Conservation (phyloP, 257 asterid species). For the Haberlea rhodopensis region DNA sequence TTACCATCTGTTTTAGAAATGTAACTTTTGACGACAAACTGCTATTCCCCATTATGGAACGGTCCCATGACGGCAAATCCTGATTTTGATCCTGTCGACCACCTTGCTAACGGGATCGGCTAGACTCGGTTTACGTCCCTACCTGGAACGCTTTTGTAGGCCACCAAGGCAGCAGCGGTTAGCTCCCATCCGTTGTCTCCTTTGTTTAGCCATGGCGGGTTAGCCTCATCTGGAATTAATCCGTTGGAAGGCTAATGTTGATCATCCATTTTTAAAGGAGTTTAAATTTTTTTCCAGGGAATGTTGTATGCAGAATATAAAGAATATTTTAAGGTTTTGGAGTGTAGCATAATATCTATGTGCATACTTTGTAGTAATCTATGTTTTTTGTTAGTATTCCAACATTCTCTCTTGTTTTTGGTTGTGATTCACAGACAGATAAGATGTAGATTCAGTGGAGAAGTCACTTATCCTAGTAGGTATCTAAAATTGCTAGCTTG, state of each 20-base stretch:
- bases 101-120: no score
- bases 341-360: not conserved
- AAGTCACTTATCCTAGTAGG: slow-evolving; percentile 8
- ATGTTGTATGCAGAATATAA: slow-evolving; percentile 13
- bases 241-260: slow-evolving; percentile 30
- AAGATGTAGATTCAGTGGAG: slow-evolving; percentile 8
- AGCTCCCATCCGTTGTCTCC: slow-evolving; percentile 62
- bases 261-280: slow-evolving; percentile 21
- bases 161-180: slow-evolving; percentile 73
- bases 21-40: no score
- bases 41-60: no score
- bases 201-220: slow-evolving; percentile 54
- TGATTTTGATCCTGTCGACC: no score
- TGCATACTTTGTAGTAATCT: slow-evolving; percentile 32
- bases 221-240: slow-evolving; percentile 22
- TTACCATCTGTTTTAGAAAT: no score
- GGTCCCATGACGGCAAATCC: no score
- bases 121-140: no score
- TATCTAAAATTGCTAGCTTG: slow-evolving; percentile 18
- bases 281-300: not conserved
- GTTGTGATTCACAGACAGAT: slow-evolving; percentile 15
- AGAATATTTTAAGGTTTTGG: slow-evolving; percentile 15
- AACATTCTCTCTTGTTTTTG: slow-evolving; percentile 20
- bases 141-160: slow-evolving; percentile 54
- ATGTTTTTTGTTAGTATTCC: slow-evolving; percentile 25